Conservation (phyloP, 805 yeast genomes). For the Wickerhamomyces strasburgensis region DNA sequence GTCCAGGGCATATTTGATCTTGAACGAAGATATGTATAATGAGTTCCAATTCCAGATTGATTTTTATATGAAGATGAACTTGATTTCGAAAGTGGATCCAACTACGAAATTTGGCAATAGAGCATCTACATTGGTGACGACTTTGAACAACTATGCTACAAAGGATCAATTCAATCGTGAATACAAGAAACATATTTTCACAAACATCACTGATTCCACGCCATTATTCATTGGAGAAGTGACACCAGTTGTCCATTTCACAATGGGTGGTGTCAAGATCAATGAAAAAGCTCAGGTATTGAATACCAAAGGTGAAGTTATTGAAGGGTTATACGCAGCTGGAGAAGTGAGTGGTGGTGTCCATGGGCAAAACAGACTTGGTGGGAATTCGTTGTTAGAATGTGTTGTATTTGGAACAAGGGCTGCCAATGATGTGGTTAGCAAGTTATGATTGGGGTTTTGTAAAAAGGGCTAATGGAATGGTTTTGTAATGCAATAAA, state of each 20-base stretch:
- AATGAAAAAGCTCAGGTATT: conserved; percentile 42
- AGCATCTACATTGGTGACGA: conserved; percentile 20
- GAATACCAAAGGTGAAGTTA: conserved; percentile 25
- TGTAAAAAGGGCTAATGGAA: no score
- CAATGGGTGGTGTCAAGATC: conserved; percentile 64
- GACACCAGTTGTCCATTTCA: conserved; percentile 61
- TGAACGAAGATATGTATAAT: conserved; percentile 40
- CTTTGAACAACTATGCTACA: conserved; percentile 19
- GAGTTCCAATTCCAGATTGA: conserved; percentile 45
- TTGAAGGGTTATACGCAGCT: conserved; percentile 50
- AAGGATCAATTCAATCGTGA: conserved; percentile 34
- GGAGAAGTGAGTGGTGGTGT: conserved; percentile 70
- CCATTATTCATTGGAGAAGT: conserved; percentile 43
- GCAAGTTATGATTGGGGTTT: not conserved
- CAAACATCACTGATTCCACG: conserved; percentile 23
- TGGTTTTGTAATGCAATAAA: not conserved
- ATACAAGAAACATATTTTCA: conserved; percentile 29
- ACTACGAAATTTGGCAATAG: conserved; percentile 25
- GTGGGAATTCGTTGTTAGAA: conserved; percentile 24
- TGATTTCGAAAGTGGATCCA: conserved; percentile 28
- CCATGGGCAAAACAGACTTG: conserved; percentile 56
- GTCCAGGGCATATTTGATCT: conserved; percentile 30
- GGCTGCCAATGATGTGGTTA: conserved; percentile 32
- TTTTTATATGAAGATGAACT: conserved; percentile 40
- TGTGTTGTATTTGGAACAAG: conserved; percentile 47